Evolutionary conservation across 164 flowering plant genomes (phyloP), one percentile per base, ranked within the genome.

Genomic region (Vitis riparia): DNA sequence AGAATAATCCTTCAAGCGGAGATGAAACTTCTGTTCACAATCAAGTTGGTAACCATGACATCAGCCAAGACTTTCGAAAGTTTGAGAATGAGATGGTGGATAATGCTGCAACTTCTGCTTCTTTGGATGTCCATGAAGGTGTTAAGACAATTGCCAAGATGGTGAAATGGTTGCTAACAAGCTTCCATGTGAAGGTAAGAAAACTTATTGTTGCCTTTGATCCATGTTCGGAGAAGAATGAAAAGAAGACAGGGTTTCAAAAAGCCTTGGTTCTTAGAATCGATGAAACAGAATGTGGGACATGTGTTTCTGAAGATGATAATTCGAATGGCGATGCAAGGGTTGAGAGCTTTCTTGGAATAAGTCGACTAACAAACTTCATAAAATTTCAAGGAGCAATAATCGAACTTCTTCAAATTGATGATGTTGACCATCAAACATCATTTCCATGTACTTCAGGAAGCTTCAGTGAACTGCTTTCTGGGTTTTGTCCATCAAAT

Each of bases 81-180:
- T 30, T 27, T 49, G 83, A 76, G 17, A 60, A 72, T 76, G 89
- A 84, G 51, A 57, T 51, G 48, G 67, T 8, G 53, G 79, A 77
- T 12, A 71, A 68, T 67, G 56, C 75, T 73, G 62, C 62, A 3
- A 73, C 69, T 59, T 75, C 81, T 52, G 14, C 75, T 64, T 75
- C 84, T 14, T 61, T 78, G 65, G 88, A 88, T 84, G 86, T 93
- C 67, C 98, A 89, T 79, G 92, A 96, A 78, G 99, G 98, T 78
- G 98, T 96, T 51, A 92, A 91, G 81, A 83, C 87, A 32, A 84
- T 96, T 82, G 97, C 97, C 23, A 89, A 90, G 76, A 82, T 90
- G 91, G 88, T 96, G 12, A 86, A 89, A 74, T 85, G 91, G 91
- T 80, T 96, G 71, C 93, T 96, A 53, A 87, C 92, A 3, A 88